phyloP scores from a whole-genome alignment of 2,329 filamentous ascomycete species.

The Aciculosporium take region DNA sequence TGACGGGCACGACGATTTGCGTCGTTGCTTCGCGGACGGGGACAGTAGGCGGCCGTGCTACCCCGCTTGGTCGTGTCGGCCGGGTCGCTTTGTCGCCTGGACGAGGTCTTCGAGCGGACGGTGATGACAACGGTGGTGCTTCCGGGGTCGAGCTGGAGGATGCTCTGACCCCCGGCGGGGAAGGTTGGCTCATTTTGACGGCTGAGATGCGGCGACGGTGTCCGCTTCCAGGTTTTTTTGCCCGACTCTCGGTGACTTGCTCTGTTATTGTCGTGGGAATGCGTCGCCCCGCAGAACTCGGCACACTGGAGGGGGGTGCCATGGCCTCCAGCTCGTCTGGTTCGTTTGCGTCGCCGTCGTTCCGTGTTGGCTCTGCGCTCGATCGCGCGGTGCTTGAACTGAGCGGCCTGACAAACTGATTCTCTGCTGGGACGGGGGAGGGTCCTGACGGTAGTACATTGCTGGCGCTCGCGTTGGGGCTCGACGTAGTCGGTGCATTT shows the following conservation, averaged over 20 bases:
- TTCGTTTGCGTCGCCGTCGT: background rate
- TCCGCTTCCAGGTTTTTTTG: conserved; percentile 41
- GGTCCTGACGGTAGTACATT: background rate
- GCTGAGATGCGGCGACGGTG: conserved; percentile 27
- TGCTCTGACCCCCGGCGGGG: background rate
- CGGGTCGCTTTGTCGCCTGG: conserved; percentile 15
- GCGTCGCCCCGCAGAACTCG: conserved; percentile 2
- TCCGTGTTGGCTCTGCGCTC: background rate
- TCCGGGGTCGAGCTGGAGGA: conserved; percentile 2
- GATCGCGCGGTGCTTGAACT: conserved; percentile 3
- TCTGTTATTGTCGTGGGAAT: conserved; percentile 9
- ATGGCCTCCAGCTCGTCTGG: conserved; percentile 3
- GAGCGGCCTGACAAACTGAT: conserved; percentile 4
- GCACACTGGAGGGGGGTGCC: conserved; percentile 7
- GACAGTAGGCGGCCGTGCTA: background rate
- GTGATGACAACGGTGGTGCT: conserved; percentile 23
- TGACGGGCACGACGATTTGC: background rate
- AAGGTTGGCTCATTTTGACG: conserved; percentile 8
- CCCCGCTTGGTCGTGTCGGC: background rate
- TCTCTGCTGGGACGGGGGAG: background rate
- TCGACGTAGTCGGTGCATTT: background rate
- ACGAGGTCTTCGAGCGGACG: conserved; percentile 27
- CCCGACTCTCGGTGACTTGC: conserved; percentile 31
- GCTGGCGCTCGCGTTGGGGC: background rate
- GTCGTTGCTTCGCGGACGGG: background rate